Evolutionary conservation across 2,329 filamentous ascomycete species (phyloP), one percentile per base, ranked within the genome.

Genomic region (Chaetomiaceae sp.): DNA sequence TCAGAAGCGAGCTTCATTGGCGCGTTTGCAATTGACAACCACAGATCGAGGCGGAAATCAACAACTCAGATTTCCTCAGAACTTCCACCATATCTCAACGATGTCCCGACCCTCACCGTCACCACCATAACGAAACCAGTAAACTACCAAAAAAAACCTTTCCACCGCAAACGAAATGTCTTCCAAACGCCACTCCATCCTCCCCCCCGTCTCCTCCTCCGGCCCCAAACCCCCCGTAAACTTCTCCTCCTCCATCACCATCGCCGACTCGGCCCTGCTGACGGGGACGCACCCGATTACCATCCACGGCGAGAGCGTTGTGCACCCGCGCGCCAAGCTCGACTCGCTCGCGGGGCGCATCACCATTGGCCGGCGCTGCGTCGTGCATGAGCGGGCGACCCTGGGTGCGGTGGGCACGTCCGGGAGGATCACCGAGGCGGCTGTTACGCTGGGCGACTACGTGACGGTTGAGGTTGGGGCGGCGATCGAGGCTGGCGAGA

Each of bases 251-350:
- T 76, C 77, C 17, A 71, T 85, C 53, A 77, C 76, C 27, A 84
- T 87, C 54, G 79, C 83, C 65, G 83, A 86, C 59, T 79, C 79
- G 54, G 82, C 83, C 11, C 72, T 81, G 17, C 72, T 87, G 17
- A 82, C 75, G 17, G 94, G 94, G 59, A 84, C 81, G 2, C 81
- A 95, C 67, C 85, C 83, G 1, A 89, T 99, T 59, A 85, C 83
- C 40, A 83, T 97, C 58, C 85, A 85, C 53, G 79, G 88, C 22
- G 85, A 90, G 65, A 85, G 83, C 3, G 81, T 96, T 6, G 73
- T 99, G n/a, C 92, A 97, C 65, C 91, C 94, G 1, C 88, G 91
- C 45, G 82, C 85, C 15, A 84, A 85, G 57, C 80, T 96, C 53
- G 88, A 91, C 64, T 87, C 92, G 8, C 83, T 84, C 53, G 78